Conservation (phyloP, 257 asterid species). For the Galeopsis tetrahit region DNA sequence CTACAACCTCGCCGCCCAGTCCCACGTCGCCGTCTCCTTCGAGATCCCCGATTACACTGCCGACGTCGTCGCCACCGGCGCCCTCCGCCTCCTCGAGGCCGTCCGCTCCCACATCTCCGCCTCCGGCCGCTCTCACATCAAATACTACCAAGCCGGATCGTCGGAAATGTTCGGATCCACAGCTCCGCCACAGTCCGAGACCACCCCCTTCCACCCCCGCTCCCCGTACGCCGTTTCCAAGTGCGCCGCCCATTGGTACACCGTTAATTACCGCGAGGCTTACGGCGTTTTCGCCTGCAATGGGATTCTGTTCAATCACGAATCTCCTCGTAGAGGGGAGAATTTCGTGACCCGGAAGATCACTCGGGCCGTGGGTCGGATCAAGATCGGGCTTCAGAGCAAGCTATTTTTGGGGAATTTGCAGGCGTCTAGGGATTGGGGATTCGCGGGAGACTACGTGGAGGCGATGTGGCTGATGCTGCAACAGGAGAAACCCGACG, state of each 20-base stretch:
- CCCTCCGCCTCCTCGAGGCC: conserved; percentile 94
- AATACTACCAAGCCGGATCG: conserved; percentile 94
- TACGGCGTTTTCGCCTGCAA: conserved; percentile 91
- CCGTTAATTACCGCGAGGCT: conserved; percentile 96
- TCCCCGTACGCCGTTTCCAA: conserved; percentile 98
- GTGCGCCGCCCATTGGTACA: conserved; percentile 99
- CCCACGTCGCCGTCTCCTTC: conserved; percentile 97
- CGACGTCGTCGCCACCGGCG: conserved; percentile 97
- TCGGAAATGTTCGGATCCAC: conserved; percentile 99
- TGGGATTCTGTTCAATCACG: conserved; percentile 92
- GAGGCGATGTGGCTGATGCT: conserved; percentile 99
- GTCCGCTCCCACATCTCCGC: conserved; percentile 85
- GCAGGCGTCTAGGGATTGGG: conserved; percentile 96
- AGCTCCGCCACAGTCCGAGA: conserved; percentile 89
- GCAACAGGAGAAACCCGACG: conserved; percentile 94
- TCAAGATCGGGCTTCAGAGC: conserved; percentile 89
- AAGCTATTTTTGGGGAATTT: conserved; percentile 84
- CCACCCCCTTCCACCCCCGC: conserved; percentile 85
- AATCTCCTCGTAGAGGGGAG: conserved; percentile 92
- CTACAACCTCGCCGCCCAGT: conserved; percentile 97
- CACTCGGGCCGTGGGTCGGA: conserved; percentile 93
- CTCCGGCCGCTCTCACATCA: conserved; percentile 75
- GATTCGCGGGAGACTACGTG: conserved; percentile 94
- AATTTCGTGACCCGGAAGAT: conserved; percentile 95
- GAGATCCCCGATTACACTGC: conserved; percentile 99